These are phyloP conservation scores for Saturnispora kantuleensis DNA, from an alignment of 805 yeast species.

Conservation along the genomic window DNA sequence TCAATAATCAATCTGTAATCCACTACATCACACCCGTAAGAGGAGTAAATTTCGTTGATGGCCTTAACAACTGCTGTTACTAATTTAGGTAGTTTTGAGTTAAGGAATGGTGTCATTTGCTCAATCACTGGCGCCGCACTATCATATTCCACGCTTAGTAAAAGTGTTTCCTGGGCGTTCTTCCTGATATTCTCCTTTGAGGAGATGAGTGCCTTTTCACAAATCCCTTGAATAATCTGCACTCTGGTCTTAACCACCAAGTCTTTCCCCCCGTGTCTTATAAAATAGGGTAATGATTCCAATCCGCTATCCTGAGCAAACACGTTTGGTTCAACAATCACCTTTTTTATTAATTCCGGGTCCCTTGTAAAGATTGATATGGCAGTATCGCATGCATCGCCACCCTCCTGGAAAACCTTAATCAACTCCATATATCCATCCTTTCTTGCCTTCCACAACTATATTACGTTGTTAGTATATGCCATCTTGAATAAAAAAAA, in stretches of 20 bases:
- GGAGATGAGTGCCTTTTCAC: slow-evolving; percentile 78
- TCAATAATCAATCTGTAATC: slow-evolving; percentile 50
- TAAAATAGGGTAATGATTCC: slow-evolving; percentile 40
- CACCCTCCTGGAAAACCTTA: slow-evolving; percentile 31
- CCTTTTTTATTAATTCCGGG: slow-evolving; percentile 46
- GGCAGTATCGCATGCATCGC: background rate
- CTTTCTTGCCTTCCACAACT: slow-evolving; percentile 75
- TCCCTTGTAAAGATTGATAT: slow-evolving; percentile 30
- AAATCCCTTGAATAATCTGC: slow-evolving; percentile 39
- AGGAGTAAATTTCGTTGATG: slow-evolving; percentile 41
- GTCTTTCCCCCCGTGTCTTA: slow-evolving; percentile 45
- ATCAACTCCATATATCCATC: slow-evolving; percentile 67
- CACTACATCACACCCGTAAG: slow-evolving; percentile 56
- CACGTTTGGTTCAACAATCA: slow-evolving; percentile 73
- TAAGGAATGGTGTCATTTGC: slow-evolving; percentile 49
- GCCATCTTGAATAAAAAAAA: slow-evolving; percentile 6
- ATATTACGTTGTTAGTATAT: slow-evolving; percentile 4
- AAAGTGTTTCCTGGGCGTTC: slow-evolving; percentile 51
- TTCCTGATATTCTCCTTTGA: slow-evolving; percentile 65
- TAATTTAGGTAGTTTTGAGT: slow-evolving; percentile 65
- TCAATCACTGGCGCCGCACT: slow-evolving; percentile 59
- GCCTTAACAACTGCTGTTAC: slow-evolving; percentile 59
- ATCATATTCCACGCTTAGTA: slow-evolving; percentile 56
- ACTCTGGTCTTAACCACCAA: slow-evolving; percentile 33
- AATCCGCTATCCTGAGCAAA: slow-evolving; percentile 86